Evolutionary conservation across 306 rosid species (phyloP), one percentile per base, ranked within the genome.

Genomic region (Inga leiocalycina): DNA sequence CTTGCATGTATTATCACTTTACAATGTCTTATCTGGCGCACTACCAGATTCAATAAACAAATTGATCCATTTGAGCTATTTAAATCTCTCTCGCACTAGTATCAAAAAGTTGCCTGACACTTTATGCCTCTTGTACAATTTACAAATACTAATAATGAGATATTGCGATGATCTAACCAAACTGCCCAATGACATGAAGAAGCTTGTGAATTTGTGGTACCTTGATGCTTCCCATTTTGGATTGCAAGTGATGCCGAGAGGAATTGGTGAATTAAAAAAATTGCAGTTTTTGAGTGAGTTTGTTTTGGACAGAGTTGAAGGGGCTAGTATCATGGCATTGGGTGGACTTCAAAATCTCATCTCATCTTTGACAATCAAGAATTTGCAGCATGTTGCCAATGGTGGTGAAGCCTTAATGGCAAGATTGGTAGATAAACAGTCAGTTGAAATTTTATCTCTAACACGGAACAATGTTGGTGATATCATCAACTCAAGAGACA

Each of bases 31-130:
- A 8, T 65, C 71, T 3, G 5, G 51, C 32, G 10, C 20, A 13
- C 3, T 85, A 9, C 76, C 75, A 0, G n/a, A n/a, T n/a, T n/a
- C n/a, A n/a, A n/a, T 84, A 1, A 62, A 41, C 22, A 22, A 79
- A 54, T 4, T 80, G 17, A 80, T 52, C 69, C 79, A 59, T 44
- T 37, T 76, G 2, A 82, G 82, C 12, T 82, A 69, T 30, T 70
- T 82, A 54, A 76, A 76, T 56, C 70, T 82, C n/a, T 82, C 81
- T 69, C 0, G 3, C 4, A 43, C 76, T 41, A 16, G 1, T 0
- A 44, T 76, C 34, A 30, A 30, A 0, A 17, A 10, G 2, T 49
- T 82, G 44, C 85, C 85, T 0, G 15, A 15, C 15, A 52, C 65
- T 0, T 10, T 69, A 10, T 32, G 77, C 70, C n/a, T 5, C 9